Percentiles rank a stretch among this genome's conserved stretches.
These are phyloP conservation scores for Hypoxylon cercidicola DNA, from an alignment of 495 filamentous ascomycete genomes.

Conservation along the genomic window DNA sequence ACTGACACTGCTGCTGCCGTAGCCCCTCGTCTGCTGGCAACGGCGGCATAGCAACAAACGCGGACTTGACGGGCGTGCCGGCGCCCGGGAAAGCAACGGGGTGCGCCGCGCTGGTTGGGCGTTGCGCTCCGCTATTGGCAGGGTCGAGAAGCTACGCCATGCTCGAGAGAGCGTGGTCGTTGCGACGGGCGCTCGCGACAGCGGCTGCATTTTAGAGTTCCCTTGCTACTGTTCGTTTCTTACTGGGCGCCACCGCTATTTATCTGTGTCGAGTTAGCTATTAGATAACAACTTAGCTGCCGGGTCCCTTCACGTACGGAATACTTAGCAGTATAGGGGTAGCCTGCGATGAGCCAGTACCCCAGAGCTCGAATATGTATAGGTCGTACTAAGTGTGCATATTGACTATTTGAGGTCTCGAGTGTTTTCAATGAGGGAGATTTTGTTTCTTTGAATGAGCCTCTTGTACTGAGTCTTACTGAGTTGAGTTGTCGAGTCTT, in stretches of 20 bases:
- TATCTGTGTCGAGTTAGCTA: not conserved
- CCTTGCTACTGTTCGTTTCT: not conserved
- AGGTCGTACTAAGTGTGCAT: too few species aligned
- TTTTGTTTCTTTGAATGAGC: too few species aligned
- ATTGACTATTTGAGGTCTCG: too few species aligned
- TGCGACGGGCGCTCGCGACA: conserved; percentile 4
- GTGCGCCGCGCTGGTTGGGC: not conserved
- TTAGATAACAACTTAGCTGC: not conserved
- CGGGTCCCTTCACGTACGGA: too few species aligned
- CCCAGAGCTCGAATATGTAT: too few species aligned
- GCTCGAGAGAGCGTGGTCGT: conserved; percentile 1
- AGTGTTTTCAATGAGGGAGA: too few species aligned
- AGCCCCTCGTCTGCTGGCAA: conserved; percentile 15
- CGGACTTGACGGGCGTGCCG: not conserved
- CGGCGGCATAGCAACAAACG: not conserved
- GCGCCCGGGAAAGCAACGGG: not conserved
- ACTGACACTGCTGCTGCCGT: not conserved
- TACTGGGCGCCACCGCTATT: not conserved
- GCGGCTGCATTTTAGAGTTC: conserved; percentile 13
- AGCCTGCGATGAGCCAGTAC: too few species aligned
- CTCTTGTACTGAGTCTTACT: too few species aligned
- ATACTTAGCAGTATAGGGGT: too few species aligned
- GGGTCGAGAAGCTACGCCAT: not conserved
- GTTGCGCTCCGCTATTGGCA: not conserved
- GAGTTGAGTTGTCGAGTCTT: too few species aligned